Percentiles rank a stretch among this genome's conserved stretches.
Evolutionary conservation across 106 monocot species (phyloP).

Genomic region (Dendrobium chrysotoxum): DNA sequence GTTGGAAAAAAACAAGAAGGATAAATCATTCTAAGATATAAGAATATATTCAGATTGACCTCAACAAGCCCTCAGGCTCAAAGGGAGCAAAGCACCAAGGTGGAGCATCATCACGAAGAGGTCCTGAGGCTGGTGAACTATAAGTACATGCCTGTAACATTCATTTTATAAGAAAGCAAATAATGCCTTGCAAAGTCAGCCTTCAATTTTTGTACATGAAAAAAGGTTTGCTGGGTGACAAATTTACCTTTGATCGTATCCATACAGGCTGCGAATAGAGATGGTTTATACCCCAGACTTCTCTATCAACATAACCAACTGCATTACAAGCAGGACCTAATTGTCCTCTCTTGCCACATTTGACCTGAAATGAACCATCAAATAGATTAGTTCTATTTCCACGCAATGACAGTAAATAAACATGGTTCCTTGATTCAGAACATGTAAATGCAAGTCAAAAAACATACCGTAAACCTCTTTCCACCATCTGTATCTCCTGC

Average conservation of each 20-base stretch:
- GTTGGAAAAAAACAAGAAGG: background rate
- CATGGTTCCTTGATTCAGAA: background rate
- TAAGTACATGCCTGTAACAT: conserved; percentile 35
- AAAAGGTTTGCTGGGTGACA: background rate
- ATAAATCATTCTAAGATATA: background rate
- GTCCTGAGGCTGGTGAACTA: conserved; percentile 46
- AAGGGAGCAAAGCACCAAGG: conserved; percentile 76
- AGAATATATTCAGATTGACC: conserved; percentile 18
- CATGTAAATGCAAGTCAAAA: background rate
- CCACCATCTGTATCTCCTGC: conserved; percentile 32
- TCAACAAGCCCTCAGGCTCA: conserved; percentile 80
- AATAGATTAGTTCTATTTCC: no score
- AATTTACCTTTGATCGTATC: conserved; percentile 22
- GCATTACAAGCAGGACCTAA: conserved; percentile 40
- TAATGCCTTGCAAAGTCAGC: background rate
- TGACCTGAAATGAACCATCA: conserved; percentile 24
- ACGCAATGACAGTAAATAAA: background rate
- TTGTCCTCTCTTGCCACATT: conserved; percentile 36
- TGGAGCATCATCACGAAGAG: conserved; percentile 49
- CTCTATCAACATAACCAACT: conserved; percentile 31
- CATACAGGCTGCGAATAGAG: conserved; percentile 29
- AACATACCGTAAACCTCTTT: conserved; percentile 37
- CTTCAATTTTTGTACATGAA: background rate
- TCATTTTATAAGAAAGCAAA: background rate
- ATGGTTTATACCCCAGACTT: conserved; percentile 39